Conservation (phyloP, 1,284 basidiomycete genomes). For the Flammula alnicola region DNA sequence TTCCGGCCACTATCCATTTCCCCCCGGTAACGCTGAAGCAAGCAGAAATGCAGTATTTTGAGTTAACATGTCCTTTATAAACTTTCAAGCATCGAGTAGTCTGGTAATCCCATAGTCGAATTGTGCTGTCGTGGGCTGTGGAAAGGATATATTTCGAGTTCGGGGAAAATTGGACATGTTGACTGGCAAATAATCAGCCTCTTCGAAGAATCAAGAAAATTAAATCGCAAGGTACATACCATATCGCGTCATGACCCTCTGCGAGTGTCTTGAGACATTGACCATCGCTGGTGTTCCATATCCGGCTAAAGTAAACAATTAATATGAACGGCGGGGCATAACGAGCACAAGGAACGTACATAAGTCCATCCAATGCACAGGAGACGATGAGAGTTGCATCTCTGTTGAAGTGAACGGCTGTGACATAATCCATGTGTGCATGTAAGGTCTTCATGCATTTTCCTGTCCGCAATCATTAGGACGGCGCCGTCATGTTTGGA, state of each 20-base stretch:
- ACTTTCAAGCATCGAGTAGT: constrained; percentile 92
- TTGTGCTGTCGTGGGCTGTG: constrained; percentile 88
- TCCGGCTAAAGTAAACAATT: constrained; percentile 61
- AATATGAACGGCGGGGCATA: constrained; percentile 15
- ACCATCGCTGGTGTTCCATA: constrained; percentile 93
- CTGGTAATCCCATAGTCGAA: constrained; percentile 96
- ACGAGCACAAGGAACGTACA: constrained; percentile 56
- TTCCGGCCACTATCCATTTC: constrained; percentile 90
- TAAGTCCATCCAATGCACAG: constrained; percentile 90
- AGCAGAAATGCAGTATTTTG: constrained; percentile 78
- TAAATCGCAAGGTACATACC: constrained; percentile 57
- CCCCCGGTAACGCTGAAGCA: constrained; percentile 84
- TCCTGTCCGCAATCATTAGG: constrained; percentile 46
- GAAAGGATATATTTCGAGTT: constrained; percentile 93
- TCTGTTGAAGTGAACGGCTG: constrained; percentile 90
- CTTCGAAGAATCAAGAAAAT: constrained; percentile 6
- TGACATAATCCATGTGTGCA: constrained; percentile 95
- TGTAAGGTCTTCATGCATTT: constrained; percentile 84
- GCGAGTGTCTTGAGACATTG: constrained; percentile 97
- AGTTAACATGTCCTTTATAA: constrained; percentile 81
- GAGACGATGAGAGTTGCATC: constrained; percentile 93
- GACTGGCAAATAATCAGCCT: constrained; percentile 46
- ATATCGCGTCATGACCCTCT: constrained; percentile 87
- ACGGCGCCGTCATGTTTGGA: constrained; percentile 2
- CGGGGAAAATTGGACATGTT: constrained; percentile 91